A percentile compares a stretch with the other conserved stretches of the same genome.
These are phyloP conservation scores for Gracilaria caudata DNA, from an alignment of 23 red algal genomes.

Conservation along the genomic window DNA sequence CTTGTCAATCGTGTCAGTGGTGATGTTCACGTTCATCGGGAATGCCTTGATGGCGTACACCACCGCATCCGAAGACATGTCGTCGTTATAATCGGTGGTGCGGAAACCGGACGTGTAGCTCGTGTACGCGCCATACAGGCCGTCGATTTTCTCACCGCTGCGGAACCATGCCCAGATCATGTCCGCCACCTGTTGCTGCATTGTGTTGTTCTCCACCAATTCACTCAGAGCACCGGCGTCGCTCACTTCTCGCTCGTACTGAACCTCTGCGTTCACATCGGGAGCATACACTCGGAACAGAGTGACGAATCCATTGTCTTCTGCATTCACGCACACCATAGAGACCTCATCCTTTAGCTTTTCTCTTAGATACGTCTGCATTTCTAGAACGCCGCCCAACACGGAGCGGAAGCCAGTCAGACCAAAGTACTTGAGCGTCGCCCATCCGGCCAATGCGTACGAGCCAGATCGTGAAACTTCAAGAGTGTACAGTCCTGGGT, in stretches of 20 bases:
- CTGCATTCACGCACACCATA: conserved; percentile 44
- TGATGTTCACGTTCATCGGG: conserved; percentile 70
- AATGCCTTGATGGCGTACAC: conserved; percentile 59
- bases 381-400: conserved; percentile 41
- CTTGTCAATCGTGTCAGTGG: conserved; percentile 21
- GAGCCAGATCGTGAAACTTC: conserved; percentile 54
- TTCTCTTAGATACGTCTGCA: conserved; percentile 26
- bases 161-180: conserved; percentile 45
- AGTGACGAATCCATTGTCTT: conserved; percentile 44
- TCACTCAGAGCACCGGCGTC: background rate
- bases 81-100: conserved; percentile 56
- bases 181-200: conserved; percentile 48
- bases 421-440: conserved; percentile 56
- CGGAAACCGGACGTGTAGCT: conserved; percentile 59
- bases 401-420: conserved; percentile 45
- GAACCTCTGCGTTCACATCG: conserved; percentile 24
- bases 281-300: conserved; percentile 50
- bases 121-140: conserved; percentile 30
- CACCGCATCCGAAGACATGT: conserved; percentile 20
- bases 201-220: conserved; percentile 22
- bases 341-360: conserved; percentile 6
- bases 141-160: conserved; percentile 27
- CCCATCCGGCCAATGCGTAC: conserved; percentile 57
- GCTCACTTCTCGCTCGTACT: conserved; percentile 37
- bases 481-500: conserved; percentile 56